Evolutionary conservation across 2,329 filamentous ascomycete genomes (phyloP).

Genomic region (Xylaria sp.): DNA sequence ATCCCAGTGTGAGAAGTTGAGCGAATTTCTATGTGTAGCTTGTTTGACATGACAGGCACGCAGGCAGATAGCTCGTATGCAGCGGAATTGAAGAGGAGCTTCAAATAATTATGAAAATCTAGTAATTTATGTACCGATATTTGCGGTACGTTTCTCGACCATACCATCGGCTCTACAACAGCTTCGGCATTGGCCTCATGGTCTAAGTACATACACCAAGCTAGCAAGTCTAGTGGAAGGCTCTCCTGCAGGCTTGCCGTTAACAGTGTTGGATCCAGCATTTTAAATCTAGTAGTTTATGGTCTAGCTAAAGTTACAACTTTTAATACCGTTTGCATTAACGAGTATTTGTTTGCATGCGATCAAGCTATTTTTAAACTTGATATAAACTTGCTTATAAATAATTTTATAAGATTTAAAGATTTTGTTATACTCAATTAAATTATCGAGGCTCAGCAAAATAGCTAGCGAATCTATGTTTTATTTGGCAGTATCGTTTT

Average conservation of each 20-base stretch:
- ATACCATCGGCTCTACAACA: slow-evolving; percentile 47
- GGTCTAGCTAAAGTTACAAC: too few species aligned
- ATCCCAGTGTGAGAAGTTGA: slow-evolving; percentile 34
- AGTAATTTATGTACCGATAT: slow-evolving; percentile 40
- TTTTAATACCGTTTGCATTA: too few species aligned
- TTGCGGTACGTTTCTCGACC: slow-evolving; percentile 40
- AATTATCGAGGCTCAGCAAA: too few species aligned
- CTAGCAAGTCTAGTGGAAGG: slow-evolving; percentile 43
- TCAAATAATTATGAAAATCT: slow-evolving; percentile 47
- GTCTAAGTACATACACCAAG: slow-evolving; percentile 50
- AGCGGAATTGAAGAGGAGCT: slow-evolving; percentile 43
- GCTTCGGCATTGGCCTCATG: slow-evolving; percentile 44
- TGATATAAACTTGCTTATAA: too few species aligned
- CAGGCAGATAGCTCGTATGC: slow-evolving; percentile 43
- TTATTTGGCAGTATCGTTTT: slow-evolving; percentile 46
- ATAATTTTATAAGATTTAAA: too few species aligned
- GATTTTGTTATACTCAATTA: too few species aligned
- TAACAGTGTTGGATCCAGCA: slow-evolving; percentile 49
- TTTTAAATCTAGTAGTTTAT: too few species aligned
- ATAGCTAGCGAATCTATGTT: slow-evolving; percentile 13
- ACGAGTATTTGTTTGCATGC: too few species aligned
- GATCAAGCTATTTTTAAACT: too few species aligned
- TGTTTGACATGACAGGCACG: slow-evolving; percentile 47
- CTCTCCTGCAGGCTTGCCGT: slow-evolving; percentile 41
- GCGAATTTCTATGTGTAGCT: slow-evolving; percentile 45